Conservation (phyloP, 2,329 filamentous ascomycete species). For the Fusarium armeniacum region DNA sequence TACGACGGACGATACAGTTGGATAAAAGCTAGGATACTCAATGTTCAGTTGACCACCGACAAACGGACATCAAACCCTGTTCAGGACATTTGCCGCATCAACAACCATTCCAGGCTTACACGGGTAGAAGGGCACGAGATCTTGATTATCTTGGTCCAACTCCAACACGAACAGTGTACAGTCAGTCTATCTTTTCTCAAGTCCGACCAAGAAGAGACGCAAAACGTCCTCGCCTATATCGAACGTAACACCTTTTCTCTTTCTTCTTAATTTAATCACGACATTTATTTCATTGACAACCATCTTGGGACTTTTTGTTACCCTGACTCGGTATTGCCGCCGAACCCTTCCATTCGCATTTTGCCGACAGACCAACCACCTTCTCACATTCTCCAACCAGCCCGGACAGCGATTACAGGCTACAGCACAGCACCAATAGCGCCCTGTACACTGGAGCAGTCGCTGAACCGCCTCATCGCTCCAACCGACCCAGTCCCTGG, state of each 20-base stretch:
- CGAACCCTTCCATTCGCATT: slow-evolving; percentile 30
- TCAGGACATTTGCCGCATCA: slow-evolving; percentile 20
- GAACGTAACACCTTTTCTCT: slow-evolving; percentile 21
- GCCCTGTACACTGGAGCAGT: slow-evolving; percentile 10
- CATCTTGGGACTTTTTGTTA: slow-evolving; percentile 30
- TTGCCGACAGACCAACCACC: slow-evolving; percentile 43
- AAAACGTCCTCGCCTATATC: slow-evolving; percentile 12
- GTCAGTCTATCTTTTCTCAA: slow-evolving; percentile 26
- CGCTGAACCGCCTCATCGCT: slow-evolving; percentile 37
- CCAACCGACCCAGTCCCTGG: slow-evolving; percentile 33
- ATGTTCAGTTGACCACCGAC: slow-evolving; percentile 19
- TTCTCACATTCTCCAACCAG: slow-evolving; percentile 14
- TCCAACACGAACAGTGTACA: slow-evolving; percentile 20
- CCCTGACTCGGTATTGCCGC: slow-evolving; percentile 43
- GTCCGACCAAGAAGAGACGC: slow-evolving; percentile 7
- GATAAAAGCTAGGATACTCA: slow-evolving; percentile 7
- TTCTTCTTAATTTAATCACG: slow-evolving; percentile 26
- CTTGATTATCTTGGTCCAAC: slow-evolving; percentile 31
- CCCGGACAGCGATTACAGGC: slow-evolving; percentile 20
- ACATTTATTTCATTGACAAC: slow-evolving; percentile 29
- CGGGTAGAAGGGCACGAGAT: slow-evolving; percentile 42
- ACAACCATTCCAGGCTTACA: slow-evolving; percentile 33
- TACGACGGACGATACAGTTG: slow-evolving; percentile 17
- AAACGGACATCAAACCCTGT: slow-evolving; percentile 29
- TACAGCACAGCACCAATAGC: slow-evolving; percentile 13